Evolutionary conservation across 176 grass and related monocot genomes (phyloP).

Genomic region (Oryza glaberrima): DNA sequence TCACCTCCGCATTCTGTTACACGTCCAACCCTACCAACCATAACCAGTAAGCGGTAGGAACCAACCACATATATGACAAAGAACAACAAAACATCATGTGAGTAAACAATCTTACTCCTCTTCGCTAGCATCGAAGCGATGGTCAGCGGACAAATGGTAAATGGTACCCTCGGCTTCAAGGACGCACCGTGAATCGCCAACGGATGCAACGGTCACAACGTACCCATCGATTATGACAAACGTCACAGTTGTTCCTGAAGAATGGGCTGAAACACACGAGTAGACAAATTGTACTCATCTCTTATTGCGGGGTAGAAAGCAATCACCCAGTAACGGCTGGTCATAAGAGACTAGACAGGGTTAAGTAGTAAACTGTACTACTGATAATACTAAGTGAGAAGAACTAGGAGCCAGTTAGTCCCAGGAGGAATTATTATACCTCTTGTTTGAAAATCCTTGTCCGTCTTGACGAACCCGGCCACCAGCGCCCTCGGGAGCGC

Average conservation of each 20-base stretch:
- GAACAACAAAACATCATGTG: not conserved
- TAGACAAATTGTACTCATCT: constrained; percentile 12
- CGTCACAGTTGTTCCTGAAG: constrained; percentile 87
- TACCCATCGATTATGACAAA: constrained; percentile 89
- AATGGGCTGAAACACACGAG: constrained; percentile 56
- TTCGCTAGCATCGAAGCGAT: constrained; percentile 77
- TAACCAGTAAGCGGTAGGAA: constrained; percentile 20
- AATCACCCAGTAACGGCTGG: not conserved
- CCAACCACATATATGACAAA: not conserved
- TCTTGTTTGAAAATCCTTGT: constrained; percentile 91
- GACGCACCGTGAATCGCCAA: constrained; percentile 82
- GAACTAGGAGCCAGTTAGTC: not conserved
- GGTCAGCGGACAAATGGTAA: constrained; percentile 82
- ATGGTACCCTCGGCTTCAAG: constrained; percentile 80
- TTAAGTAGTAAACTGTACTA: not conserved
- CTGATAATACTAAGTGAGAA: not conserved
- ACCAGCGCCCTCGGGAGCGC: constrained; percentile 91
- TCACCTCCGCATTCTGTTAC: constrained; percentile 86
- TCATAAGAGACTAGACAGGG: not conserved
- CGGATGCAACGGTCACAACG: constrained; percentile 77
- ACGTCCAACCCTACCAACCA: constrained; percentile 69
- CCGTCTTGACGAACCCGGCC: constrained; percentile 95
- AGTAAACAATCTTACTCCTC: constrained; percentile 71
- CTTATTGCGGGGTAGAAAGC: not conserved
- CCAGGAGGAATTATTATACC: constrained; percentile 46